Percentiles rank a stretch among this genome's conserved stretches.
These are phyloP conservation scores for Melastoma malabathricum DNA, from an alignment of 345 rosid genomes.

Conservation along the genomic window DNA sequence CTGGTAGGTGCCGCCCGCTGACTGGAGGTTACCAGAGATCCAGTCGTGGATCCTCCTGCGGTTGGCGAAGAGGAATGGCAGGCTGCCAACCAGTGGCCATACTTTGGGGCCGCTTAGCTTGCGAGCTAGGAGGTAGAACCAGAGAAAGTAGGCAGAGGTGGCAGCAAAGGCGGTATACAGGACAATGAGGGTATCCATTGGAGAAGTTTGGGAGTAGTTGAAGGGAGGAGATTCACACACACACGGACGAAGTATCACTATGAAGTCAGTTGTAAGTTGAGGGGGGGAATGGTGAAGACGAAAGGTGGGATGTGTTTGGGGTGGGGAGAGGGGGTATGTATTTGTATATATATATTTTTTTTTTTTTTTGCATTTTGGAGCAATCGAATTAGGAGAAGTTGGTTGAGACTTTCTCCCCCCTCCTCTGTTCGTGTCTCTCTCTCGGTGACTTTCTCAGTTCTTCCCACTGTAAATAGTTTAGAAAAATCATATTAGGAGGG, in stretches of 20 bases:
- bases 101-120: conserved; percentile 56
- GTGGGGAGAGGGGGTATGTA: no score
- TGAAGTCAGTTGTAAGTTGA: neutral
- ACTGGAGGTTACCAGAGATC: conserved; percentile 61
- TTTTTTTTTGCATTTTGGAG: neutral
- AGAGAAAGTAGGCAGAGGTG: conserved; percentile 39
- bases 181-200: conserved; percentile 36
- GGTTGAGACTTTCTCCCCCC: conserved; percentile 31
- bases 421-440: no score
- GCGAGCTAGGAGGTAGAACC: conserved; percentile 63
- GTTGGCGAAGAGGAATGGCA: conserved; percentile 49
- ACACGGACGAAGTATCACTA: no score
- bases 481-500: no score
- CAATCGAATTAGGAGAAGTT: conserved; percentile 49
- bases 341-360: no score
- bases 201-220: neutral
- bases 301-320: neutral
- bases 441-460: no score
- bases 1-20: conserved; percentile 69
- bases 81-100: conserved; percentile 66
- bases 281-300: neutral
- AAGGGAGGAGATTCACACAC: no score
- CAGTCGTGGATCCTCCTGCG: conserved; percentile 59
- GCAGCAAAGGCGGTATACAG: conserved; percentile 23
- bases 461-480: no score